A percentile compares a stretch with the other conserved stretches of the same genome.
Evolutionary conservation across 1,284 basidiomycete species (phyloP).

Genomic region (Leccinum pachyderme): DNA sequence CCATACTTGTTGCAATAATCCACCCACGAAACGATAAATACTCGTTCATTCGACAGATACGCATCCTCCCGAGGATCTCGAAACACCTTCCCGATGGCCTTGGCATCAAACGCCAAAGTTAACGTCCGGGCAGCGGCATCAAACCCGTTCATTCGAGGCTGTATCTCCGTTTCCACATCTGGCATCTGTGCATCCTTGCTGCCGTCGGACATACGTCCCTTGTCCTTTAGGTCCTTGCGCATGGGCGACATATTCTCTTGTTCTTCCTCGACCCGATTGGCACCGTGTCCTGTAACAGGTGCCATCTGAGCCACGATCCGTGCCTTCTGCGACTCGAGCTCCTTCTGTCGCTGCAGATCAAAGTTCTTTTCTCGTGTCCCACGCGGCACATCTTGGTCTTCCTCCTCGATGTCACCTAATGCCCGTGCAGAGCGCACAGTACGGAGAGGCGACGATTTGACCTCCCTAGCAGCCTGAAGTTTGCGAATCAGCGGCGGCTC

Average conservation of each 20-base stretch:
- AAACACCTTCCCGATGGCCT: constrained; percentile 59
- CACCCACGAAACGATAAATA: constrained; percentile 97
- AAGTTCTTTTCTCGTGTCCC: constrained; percentile 45
- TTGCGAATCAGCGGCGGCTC: constrained; percentile 62
- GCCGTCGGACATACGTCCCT: constrained; percentile 35
- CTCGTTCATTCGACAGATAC: constrained; percentile 62
- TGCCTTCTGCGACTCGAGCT: constrained; percentile 83
- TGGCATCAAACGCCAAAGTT: constrained; percentile 65
- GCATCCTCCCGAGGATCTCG: constrained; percentile 56
- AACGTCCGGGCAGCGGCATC: constrained; percentile 69
- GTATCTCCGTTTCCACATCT: constrained; percentile 23
- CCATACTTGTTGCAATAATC: constrained; percentile 99
- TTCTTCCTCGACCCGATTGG: constrained; percentile 37
- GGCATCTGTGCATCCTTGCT: constrained; percentile 22
- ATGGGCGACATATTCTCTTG: constrained; percentile 44
- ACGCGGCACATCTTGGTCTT: constrained; percentile 37
- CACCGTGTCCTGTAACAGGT: constrained; percentile 43
- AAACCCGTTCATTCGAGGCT: constrained; percentile 52
- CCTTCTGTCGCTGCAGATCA: constrained; percentile 58
- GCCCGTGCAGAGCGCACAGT: constrained; percentile 34
- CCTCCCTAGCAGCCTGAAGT: constrained; percentile 46
- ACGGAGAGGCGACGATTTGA: constrained; percentile 38
- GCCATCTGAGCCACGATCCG: constrained; percentile 90
- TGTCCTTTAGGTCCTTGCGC: constrained; percentile 31
- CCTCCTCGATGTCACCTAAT: constrained; percentile 52